A percentile compares a stretch with the other conserved stretches of the same genome.
These are phyloP conservation scores for Paramicrosporidium saccamoebae DNA, from an alignment of 371 early-diverging fungal species.

Conservation along the genomic window DNA sequence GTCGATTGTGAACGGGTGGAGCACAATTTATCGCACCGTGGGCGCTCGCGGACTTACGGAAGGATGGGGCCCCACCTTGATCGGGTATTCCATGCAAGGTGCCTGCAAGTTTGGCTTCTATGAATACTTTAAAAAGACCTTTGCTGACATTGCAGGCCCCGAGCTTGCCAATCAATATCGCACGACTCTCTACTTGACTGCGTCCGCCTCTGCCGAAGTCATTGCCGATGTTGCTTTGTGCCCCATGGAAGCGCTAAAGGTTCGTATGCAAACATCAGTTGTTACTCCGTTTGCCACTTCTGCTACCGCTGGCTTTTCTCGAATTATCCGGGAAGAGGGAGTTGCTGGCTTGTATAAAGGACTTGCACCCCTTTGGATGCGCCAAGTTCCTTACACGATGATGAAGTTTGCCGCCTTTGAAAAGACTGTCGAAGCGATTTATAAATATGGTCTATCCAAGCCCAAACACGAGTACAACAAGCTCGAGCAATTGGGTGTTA, in stretches of 20 bases:
- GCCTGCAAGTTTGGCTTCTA: conserved; percentile 57
- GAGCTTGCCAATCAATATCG: conserved; percentile 34
- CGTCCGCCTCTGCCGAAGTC: conserved; percentile 54
- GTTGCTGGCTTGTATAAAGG: conserved; percentile 30
- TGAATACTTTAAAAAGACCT: conserved; percentile 43
- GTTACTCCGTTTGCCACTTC: conserved; percentile 22
- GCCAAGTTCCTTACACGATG: conserved; percentile 81
- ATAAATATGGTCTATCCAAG: conserved; percentile 21
- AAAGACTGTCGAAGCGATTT: conserved; percentile 28
- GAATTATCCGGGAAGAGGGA: conserved; percentile 19
- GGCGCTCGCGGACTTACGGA: conserved; percentile 33
- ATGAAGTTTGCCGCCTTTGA: conserved; percentile 76
- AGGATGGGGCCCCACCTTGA: conserved; percentile 36
- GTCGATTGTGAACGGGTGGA: conserved; percentile 24
- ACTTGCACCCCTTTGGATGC: conserved; percentile 33
- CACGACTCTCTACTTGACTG: conserved; percentile 28
- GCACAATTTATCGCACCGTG: conserved; percentile 18
- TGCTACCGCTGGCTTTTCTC: conserved; percentile 20
- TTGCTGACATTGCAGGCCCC: conserved; percentile 20
- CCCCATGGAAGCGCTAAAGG: conserved; percentile 46
- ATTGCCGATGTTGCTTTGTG: conserved; percentile 49
- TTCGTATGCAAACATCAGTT: conserved; percentile 30
- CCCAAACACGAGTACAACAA: conserved; percentile 37
- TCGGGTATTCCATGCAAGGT: conserved; percentile 65
- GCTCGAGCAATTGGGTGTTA: conserved; percentile 33